Conservation (phyloP, 768 basidiomycete genomes). For the Wakefieldia striispora region DNA sequence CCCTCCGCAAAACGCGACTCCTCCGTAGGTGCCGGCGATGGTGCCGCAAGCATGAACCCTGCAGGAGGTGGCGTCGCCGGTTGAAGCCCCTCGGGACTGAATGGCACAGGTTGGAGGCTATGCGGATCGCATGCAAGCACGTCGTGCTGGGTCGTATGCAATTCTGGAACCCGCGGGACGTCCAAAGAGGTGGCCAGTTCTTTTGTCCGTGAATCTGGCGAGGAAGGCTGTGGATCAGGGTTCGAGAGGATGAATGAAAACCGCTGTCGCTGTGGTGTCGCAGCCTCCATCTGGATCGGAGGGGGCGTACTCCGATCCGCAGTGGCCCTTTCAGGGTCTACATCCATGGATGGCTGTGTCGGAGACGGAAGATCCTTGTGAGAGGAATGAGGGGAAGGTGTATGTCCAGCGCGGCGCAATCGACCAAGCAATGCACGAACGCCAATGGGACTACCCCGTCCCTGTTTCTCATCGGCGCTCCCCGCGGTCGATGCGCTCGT, state of each 20-base stretch:
- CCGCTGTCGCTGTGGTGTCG: slow-evolving; percentile 19
- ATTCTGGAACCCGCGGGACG: neutral
- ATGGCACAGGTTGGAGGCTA: neutral
- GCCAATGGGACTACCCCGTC: slow-evolving; percentile 20
- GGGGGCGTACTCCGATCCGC: slow-evolving; percentile 11
- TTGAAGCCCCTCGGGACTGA: neutral
- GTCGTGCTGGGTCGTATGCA: neutral
- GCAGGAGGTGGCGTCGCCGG: slow-evolving; percentile 1
- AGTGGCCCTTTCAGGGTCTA: slow-evolving; percentile 13
- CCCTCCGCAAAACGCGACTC: slow-evolving; percentile 26
- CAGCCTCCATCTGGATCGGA: slow-evolving; percentile 11
- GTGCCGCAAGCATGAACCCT: slow-evolving; percentile 3
- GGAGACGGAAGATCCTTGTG: slow-evolving; percentile 19
- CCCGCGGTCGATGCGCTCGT: slow-evolving; percentile 14
- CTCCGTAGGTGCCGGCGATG: slow-evolving; percentile 29
- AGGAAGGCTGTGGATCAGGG: slow-evolving; percentile 26
- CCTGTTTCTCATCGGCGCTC: slow-evolving; percentile 24
- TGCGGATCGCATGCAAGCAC: neutral
- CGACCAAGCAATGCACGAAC: slow-evolving; percentile 30
- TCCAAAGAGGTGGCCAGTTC: neutral
- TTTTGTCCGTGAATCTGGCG: slow-evolving; percentile 13
- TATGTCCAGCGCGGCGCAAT: slow-evolving; percentile 24
- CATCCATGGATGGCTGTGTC: slow-evolving; percentile 4
- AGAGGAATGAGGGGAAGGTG: slow-evolving; percentile 29
- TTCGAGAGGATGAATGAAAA: slow-evolving; percentile 33